Evolutionary conservation across 805 yeast genomes (phyloP), one percentile per base, ranked within the genome.

Genomic region (Peterozyma toletana): DNA sequence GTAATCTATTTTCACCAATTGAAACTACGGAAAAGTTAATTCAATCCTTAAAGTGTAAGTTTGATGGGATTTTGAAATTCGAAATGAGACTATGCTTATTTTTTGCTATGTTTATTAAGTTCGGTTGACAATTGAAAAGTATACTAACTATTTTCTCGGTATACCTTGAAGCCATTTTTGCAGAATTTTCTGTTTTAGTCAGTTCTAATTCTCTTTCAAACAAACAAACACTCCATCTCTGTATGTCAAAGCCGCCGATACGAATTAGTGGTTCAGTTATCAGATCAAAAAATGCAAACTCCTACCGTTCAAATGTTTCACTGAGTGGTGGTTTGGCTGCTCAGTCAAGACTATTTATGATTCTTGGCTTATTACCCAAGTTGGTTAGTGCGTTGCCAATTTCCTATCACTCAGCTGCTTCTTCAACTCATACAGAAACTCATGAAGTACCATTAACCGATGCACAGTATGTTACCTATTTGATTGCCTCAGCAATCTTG

Each of bases 401-500:
- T 11, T 21, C 27, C 27, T 21, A 21, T 21, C 27, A 21, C 27
- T 4, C 27, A 4, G 52, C 53, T 11, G 42, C 49, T 15, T 35
- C 30, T 11, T 47, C 39, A 27, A 17, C 41, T 30, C 17, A 34
- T 38, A 31, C 34, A 45, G 34, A 45, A 48, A 34, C 46, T 47
- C 9, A 15, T 43, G 9, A 21, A 38, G 30, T 21, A 21, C 55
- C 63, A 1, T 50, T 58, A 15, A 51, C 60, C 1, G 56, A 54
- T 6, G 52, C 55, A 13, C 57, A 74, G 50, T 73, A 71, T 49
- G 73, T 71, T 55, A 50, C 70, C 33, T 75, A 78, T 53, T 58
- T 78, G 52, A 41, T 67, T 40, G 67, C 82, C 11, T 82, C 93
- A 1, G 70, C 74, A 6, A 50, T 67, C 17, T 68, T 86, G 18